Evolutionary conservation across 345 rosid genomes (phyloP).

Genomic region (Limnanthes douglasii): DNA sequence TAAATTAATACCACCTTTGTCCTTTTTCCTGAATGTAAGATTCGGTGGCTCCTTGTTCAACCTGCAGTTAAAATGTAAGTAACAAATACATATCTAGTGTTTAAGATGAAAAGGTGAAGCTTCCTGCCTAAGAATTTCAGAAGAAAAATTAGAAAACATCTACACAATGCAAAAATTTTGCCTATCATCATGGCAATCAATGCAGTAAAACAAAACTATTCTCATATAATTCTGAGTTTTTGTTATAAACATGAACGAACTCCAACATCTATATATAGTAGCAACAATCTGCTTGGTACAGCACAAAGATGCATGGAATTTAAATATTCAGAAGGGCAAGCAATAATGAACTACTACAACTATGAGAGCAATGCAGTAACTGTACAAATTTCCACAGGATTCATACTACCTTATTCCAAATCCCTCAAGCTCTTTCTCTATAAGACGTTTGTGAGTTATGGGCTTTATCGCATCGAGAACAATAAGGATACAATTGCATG

Average conservation of each 20-base stretch:
- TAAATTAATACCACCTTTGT: constrained; percentile 91
- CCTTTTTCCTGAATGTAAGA: constrained; percentile 94
- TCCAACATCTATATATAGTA: no score
- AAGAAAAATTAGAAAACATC: no score
- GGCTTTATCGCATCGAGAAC: constrained; percentile 99
- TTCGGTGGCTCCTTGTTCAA: constrained; percentile 98
- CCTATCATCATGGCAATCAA: constrained; percentile 1
- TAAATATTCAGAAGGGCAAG: no score
- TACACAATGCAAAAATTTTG: constrained; percentile 1
- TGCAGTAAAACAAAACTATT: constrained; percentile 2
- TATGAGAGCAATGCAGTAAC: not conserved
- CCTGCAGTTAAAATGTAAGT: constrained; percentile 23
- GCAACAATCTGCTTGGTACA: no score
- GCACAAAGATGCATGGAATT: no score
- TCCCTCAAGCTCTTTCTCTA: constrained; percentile 98
- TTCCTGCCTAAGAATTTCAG: no score
- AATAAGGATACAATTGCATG: constrained; percentile 84
- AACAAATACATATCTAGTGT: no score
- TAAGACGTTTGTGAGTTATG: constrained; percentile 94
- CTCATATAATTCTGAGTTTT: no score
- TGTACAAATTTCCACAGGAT: not conserved
- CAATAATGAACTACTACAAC: no score
- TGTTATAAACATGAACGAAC: no score
- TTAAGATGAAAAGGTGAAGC: no score
- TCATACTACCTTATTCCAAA: constrained; percentile 80